These are phyloP conservation scores for Carex kokanica DNA, from an alignment of 176 grass and related monocot species.

Conservation along the genomic window DNA sequence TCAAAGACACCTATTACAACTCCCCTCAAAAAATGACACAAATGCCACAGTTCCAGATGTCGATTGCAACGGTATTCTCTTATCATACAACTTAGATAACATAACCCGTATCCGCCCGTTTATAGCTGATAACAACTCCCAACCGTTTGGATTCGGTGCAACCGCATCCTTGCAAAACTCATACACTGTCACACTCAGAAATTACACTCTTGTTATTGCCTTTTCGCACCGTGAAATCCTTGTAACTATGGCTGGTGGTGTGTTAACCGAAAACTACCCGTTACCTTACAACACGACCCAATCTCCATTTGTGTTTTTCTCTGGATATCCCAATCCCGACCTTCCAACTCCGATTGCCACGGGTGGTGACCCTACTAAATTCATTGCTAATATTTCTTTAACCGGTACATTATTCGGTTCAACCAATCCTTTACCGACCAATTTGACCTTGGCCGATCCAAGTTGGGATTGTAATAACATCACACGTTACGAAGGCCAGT, in stretches of 20 bases:
- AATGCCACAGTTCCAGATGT: constrained; percentile 27
- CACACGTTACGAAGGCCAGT: background rate
- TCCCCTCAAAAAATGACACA: background rate
- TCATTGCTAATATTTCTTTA: constrained; percentile 33
- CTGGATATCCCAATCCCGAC: constrained; percentile 64
- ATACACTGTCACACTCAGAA: constrained; percentile 39
- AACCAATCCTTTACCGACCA: constrained; percentile 35
- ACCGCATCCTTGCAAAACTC: constrained; percentile 56
- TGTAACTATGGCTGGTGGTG: constrained; percentile 39
- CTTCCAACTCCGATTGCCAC: constrained; percentile 68
- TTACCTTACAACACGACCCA: constrained; percentile 60
- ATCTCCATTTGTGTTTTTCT: constrained; percentile 27
- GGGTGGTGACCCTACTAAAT: constrained; percentile 41
- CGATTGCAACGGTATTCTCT: constrained; percentile 63
- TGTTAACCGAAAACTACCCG: constrained; percentile 46
- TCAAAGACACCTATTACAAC: constrained; percentile 11
- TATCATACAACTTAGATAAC: constrained; percentile 48
- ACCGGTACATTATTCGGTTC: constrained; percentile 61
- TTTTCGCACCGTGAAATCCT: constrained; percentile 61
- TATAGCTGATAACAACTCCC: constrained; percentile 14
- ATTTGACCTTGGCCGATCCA: constrained; percentile 47
- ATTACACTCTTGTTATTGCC: constrained; percentile 43
- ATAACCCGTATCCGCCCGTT: constrained; percentile 55
- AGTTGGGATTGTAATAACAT: constrained; percentile 40
- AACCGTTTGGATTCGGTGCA: constrained; percentile 66